Base-by-base conservation (phyloP, 2,329 filamentous ascomycete genomes). In the Alternaria rosae region DNA sequence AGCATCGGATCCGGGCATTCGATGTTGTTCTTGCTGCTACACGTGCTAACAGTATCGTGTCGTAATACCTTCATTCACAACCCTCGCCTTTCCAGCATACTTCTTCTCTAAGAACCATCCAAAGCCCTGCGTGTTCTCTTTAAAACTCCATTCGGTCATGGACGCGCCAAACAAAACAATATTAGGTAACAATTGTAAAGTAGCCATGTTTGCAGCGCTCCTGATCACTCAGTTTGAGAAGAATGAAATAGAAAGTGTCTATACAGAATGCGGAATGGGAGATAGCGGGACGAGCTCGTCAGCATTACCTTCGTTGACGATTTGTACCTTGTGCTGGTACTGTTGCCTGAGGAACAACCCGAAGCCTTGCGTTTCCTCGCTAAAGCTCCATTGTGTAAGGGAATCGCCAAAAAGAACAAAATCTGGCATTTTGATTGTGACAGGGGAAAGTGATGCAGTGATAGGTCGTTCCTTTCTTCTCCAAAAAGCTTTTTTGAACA, bases 361-460 rank as follows among this genome's bases (percentile, higher is more conserved):
- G 45, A 75, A 78, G 6, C 76, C 76, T 23, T 67, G 51, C 2
- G 64, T 73, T 4, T 62, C 10, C 45, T 71, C 68, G 17, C 70
- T 59, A 57, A 79, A 79, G 21, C 65, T 64, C 73, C 73, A 78
- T 63, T 76, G 61, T 0, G 74, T 79, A 6, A 79, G 69, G 1
- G 76, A 78, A 43, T 73, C 76, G 4, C 77, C 77, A 44, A 79
- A 78, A 4, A 79, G 70, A 3, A 79, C 61, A 42, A 79, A 71
- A 23, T 75, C 63, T 2, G 72, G 69, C 21, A 70, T 45, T 2
- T 26, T 30, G 11, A 12, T 42, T 9, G 55, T 17, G 21, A 23
- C 13, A 28, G 28, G 23, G 13, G 28, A 28, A 30, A 38, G 13
- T 8, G 12, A 28, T 35, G 6, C 5, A 23, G 21, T 20, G 23